Evolutionary conservation across 2,329 filamentous ascomycete genomes (phyloP).

Genomic region (Calonectria ilicicola): DNA sequence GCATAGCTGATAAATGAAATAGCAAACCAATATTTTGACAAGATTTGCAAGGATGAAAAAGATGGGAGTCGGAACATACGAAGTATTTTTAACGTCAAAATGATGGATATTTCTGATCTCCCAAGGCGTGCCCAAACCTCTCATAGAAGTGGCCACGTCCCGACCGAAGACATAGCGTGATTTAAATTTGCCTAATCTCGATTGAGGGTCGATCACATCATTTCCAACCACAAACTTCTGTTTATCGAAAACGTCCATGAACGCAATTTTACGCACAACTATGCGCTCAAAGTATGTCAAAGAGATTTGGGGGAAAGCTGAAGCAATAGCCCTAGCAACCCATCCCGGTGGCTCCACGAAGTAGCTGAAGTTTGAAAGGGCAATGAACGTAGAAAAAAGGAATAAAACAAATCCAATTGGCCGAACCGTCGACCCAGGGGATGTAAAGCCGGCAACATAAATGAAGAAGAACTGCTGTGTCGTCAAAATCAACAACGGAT

Average conservation of each 20-base stretch:
- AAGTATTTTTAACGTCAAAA: constrained; percentile 29
- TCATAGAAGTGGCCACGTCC: constrained; percentile 36
- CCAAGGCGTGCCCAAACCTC: constrained; percentile 34
- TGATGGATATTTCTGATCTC: constrained; percentile 38
- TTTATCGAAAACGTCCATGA: constrained; percentile 9
- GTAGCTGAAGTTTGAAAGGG: constrained; percentile 27
- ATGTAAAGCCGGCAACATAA: constrained; percentile 36
- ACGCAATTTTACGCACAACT: constrained; percentile 35
- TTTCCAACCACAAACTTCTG: not conserved
- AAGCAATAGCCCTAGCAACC: constrained; percentile 32
- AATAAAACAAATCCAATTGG: constrained; percentile 33
- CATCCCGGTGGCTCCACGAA: constrained; percentile 37
- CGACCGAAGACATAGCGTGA: constrained; percentile 36
- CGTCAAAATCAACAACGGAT: constrained; percentile 33
- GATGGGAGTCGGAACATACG: constrained; percentile 21
- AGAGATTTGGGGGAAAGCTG: constrained; percentile 35
- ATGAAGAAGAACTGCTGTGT: constrained; percentile 38
- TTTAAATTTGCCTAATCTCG: not conserved
- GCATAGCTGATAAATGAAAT: constrained; percentile 28
- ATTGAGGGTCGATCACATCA: not conserved
- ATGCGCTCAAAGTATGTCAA: constrained; percentile 38
- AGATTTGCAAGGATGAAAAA: constrained; percentile 27
- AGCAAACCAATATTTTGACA: constrained; percentile 29
- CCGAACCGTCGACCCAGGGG: constrained; percentile 26
- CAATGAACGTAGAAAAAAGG: constrained; percentile 32